phyloP scores from a whole-genome alignment of 768 basidiomycete genomes.

The Amanita pallidorosea region DNA sequence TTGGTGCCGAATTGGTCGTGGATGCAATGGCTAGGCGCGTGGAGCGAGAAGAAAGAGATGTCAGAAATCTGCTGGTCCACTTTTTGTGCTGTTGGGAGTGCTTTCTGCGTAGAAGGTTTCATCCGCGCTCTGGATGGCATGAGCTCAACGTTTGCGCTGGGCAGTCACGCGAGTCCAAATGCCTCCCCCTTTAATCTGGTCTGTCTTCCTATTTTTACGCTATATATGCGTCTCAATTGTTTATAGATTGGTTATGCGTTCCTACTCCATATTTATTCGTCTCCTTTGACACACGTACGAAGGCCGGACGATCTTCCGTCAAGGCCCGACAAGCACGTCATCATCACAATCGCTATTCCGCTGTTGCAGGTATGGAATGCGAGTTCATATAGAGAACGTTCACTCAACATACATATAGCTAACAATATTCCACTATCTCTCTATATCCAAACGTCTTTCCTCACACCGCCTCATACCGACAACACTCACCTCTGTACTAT shows the following conservation, averaged over 20 bases:
- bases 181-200: constrained; percentile 67
- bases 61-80: constrained; percentile 63
- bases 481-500: constrained; percentile 44
- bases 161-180: constrained; percentile 28
- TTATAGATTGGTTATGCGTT: constrained; percentile 68
- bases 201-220: constrained; percentile 15
- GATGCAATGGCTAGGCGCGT: constrained; percentile 23
- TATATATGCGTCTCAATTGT: constrained; percentile 1
- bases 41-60: constrained; percentile 43
- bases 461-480: constrained; percentile 66
- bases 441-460: constrained; percentile 52
- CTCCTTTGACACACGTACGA: constrained; percentile 45
- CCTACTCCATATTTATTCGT: constrained; percentile 63
- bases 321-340: constrained; percentile 61
- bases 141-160: constrained; percentile 26
- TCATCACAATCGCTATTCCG: constrained; percentile 65
- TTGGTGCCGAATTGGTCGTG: constrained; percentile 18
- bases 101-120: constrained; percentile 55
- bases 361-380: constrained; percentile 47
- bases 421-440: constrained; percentile 52
- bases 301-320: constrained; percentile 35
- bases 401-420: constrained; percentile 25
- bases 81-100: constrained; percentile 55
- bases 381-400: background rate
- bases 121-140: constrained; percentile 60